Conservation (phyloP, 2,329 filamentous ascomycete species). For the Domatiomyces globalis region DNA sequence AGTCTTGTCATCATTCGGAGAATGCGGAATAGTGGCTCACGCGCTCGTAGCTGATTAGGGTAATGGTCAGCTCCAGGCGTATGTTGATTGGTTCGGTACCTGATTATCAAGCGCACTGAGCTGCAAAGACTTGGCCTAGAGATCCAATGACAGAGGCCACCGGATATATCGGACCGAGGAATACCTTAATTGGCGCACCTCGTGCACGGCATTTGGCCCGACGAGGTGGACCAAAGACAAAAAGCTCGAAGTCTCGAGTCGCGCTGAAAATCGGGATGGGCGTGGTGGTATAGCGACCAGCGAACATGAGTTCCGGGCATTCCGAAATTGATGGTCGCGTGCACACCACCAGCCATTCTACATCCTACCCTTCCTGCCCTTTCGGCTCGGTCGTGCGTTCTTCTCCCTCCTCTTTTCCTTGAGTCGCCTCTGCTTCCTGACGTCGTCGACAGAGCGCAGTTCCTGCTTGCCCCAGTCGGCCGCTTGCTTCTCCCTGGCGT, state of each 20-base stretch:
- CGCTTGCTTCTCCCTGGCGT: slow-evolving; percentile 57
- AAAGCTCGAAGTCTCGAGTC: background rate
- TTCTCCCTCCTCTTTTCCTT: slow-evolving; percentile 68
- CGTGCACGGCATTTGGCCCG: background rate
- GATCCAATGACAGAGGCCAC: background rate
- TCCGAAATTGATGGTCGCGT: no score
- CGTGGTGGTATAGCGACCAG: background rate
- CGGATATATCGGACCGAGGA: background rate
- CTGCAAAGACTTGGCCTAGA: background rate
- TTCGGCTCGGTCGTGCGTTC: slow-evolving; percentile 57
- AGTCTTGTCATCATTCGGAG: background rate
- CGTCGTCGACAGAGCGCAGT: slow-evolving; percentile 60
- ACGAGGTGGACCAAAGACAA: background rate
- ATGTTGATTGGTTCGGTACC: background rate
- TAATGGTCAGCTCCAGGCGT: background rate
- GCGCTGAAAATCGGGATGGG: background rate
- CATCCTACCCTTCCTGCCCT: slow-evolving; percentile 1
- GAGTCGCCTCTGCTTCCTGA: slow-evolving; percentile 65
- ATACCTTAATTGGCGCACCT: background rate
- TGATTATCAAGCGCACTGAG: background rate
- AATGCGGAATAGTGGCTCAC: background rate
- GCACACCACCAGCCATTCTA: background rate
- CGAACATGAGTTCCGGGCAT: background rate
- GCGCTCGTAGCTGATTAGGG: background rate
- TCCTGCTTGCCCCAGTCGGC: slow-evolving; percentile 10